These are phyloP conservation scores for Aspergillus steynii DNA, from an alignment of 495 filamentous ascomycete genomes.

Conservation along the genomic window DNA sequence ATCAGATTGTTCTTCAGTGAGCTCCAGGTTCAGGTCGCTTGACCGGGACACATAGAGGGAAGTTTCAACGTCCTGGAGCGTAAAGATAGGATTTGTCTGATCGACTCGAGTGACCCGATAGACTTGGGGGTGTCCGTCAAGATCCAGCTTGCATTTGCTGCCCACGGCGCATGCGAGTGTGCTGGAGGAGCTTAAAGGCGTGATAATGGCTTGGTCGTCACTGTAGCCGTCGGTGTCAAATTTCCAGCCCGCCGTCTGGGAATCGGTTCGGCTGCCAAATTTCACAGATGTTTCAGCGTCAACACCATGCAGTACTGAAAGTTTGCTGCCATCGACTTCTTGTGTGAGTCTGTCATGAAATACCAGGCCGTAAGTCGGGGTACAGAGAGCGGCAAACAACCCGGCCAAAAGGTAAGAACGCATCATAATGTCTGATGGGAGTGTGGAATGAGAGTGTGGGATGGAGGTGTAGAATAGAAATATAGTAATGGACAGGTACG, in stretches of 20 bases:
- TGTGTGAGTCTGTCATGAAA: neutral
- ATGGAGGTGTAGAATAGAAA: too few species aligned
- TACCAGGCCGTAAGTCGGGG: neutral
- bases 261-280: neutral
- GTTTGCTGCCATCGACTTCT: neutral
- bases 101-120: constrained; percentile 1
- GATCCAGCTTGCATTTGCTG: neutral
- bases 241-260: neutral
- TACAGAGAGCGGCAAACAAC: neutral
- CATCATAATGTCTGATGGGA: neutral
- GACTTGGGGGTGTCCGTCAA: neutral
- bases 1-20: neutral
- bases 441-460: too few species aligned
- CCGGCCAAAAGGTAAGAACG: neutral
- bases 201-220: neutral
- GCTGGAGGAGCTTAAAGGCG: neutral
- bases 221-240: neutral
- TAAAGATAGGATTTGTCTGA: neutral
- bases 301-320: neutral
- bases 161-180: neutral
- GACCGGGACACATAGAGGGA: neutral
- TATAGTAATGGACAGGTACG: too few species aligned
- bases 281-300: neutral
- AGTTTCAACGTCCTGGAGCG: neutral
- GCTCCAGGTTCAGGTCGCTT: neutral